Evolutionary conservation across 164 flowering plant genomes (phyloP).

Genomic region (Magnolia sinica): DNA sequence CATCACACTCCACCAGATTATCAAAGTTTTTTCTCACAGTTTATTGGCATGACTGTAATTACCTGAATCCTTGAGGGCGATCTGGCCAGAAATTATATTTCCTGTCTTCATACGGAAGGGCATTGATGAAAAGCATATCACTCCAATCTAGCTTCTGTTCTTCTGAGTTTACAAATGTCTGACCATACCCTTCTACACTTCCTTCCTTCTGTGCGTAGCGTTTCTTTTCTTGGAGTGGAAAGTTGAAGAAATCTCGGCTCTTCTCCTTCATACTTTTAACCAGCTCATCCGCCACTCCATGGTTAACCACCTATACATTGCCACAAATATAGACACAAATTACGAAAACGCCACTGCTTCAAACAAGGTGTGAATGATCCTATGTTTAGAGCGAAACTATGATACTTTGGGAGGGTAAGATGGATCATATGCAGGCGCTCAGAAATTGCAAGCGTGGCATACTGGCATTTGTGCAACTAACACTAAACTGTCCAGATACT

Average conservation of each 20-base stretch:
- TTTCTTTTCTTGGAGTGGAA: conserved; percentile 9
- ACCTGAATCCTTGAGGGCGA: conserved; percentile 11
- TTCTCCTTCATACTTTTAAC: conserved; percentile 3
- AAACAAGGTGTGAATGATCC: too few species aligned
- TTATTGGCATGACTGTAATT: background rate
- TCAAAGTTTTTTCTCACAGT: too few species aligned
- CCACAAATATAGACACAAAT: too few species aligned
- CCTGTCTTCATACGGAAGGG: conserved; percentile 7
- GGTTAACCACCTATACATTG: conserved; percentile 7
- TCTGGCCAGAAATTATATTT: conserved; percentile 6
- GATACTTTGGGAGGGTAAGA: too few species aligned
- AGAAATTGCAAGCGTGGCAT: too few species aligned
- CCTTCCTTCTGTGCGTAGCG: conserved; percentile 7
- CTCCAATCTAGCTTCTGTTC: conserved; percentile 7
- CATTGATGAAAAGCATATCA: conserved; percentile 9
- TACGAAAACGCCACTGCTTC: too few species aligned
- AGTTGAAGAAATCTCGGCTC: conserved; percentile 1
- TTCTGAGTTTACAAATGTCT: conserved; percentile 6
- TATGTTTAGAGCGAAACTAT: too few species aligned
- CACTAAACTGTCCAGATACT: too few species aligned
- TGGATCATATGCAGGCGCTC: too few species aligned
- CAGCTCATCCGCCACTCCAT: conserved; percentile 1
- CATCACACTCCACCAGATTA: too few species aligned
- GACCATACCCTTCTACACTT: conserved; percentile 15
- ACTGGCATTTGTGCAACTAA: too few species aligned